Base-by-base conservation (phyloP, 2,329 filamentous ascomycete species). In the Ophiostoma sp. region DNA sequence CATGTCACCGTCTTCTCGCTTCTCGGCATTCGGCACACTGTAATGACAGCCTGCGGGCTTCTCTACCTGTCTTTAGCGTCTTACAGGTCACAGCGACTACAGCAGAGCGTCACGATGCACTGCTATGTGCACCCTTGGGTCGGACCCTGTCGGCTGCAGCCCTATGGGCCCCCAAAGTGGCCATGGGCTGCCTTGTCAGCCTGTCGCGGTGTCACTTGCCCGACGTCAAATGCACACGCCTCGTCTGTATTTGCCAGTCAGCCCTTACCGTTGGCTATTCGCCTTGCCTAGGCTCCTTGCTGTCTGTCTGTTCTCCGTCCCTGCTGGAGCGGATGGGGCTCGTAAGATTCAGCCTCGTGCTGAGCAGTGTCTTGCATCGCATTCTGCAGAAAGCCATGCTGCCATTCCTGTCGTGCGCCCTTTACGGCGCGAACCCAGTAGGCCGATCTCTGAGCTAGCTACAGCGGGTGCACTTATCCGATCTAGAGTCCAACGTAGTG, bases 111-210 rank as follows among this genome's bases (percentile, higher is more conserved):
- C 27, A 27, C 27, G 27, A 27, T 27, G 27, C 2, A 27, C 27
- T 27, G 27, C 27, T 27, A 27, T 27, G 27, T 27, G 27, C 27
- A 27, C 27, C 27, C 27, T 27, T 27, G 27, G 2, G 27, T 27
- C 27, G 27, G 49, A n/a, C 49, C 49, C n/a, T 55, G 49, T 55
- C 49, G 49, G n/a, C 49, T 55, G 49, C 49, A 55, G 49, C 49
- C 49, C 49, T 55, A 55, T 27, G 49, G n/a, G n/a, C 18, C 49
- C 49, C 16, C 4, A 7, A 12, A 18, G 49, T 52, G 49, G 49
- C 27, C 49, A 27, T 18, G 3, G 49, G 49, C 49, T 27, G n/a
- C n/a, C 7, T 18, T 18, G 2, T 45, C 47, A 52, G 47, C 47
- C 47, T 52, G 47, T 27, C 47, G 27, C 27, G 47, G 47, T 52